These are phyloP conservation scores for Graphium sp. DNA, from an alignment of 2,329 filamentous ascomycete species.

Conservation along the genomic window DNA sequence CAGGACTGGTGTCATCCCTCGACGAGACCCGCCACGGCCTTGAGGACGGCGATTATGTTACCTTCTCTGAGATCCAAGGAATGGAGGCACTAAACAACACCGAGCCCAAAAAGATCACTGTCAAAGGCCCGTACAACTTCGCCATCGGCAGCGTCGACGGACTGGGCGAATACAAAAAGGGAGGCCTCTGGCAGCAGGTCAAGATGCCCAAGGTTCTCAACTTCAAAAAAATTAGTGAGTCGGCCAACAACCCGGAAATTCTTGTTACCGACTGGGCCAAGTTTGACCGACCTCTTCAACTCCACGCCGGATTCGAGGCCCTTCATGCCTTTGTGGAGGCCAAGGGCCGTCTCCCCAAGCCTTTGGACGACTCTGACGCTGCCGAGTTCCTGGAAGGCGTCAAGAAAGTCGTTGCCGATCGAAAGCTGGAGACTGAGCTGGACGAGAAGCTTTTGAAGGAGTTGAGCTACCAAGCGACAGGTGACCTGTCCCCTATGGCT, in stretches of 20 bases:
- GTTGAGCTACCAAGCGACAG: constrained; percentile 82
- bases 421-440: constrained; percentile 42
- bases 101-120: constrained; percentile 76
- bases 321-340: constrained; percentile 69
- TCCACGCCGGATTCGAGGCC: constrained; percentile 86
- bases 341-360: constrained; percentile 60
- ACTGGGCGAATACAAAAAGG: constrained; percentile 72
- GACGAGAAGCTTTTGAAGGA: constrained; percentile 89
- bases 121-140: constrained; percentile 95
- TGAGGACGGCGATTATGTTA: constrained; percentile 92
- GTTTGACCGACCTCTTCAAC: constrained; percentile 82
- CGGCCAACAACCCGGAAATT: constrained; percentile 76
- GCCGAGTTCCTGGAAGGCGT: constrained; percentile 60
- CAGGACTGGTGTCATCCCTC: constrained; percentile 78
- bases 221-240: constrained; percentile 65
- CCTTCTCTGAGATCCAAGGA: constrained; percentile 82
- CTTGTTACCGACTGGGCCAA: constrained; percentile 94
- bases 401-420: constrained; percentile 55
- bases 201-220: constrained; percentile 94
- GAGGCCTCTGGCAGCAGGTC: constrained; percentile 85
- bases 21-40: constrained; percentile 92
- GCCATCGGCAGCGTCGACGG: constrained; percentile 86
- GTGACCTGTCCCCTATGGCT: constrained; percentile 81
- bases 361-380: constrained; percentile 76
- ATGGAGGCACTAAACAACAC: constrained; percentile 76